Conservation (phyloP, 495 filamentous ascomycete genomes). For the Penicillium mononematosum region DNA sequence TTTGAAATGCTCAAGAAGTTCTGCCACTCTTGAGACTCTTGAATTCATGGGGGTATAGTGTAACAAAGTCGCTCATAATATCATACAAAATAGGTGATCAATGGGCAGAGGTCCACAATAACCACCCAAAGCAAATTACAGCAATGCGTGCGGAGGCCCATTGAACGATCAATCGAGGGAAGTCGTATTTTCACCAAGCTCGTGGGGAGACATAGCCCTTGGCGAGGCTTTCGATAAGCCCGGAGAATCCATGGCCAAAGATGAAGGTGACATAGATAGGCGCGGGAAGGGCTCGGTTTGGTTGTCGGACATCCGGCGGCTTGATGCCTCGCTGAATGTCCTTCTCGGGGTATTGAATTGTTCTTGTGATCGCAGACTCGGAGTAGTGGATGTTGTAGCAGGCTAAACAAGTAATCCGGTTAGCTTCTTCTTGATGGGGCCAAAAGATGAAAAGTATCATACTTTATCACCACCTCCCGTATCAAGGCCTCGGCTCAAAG, state of each 20-base stretch:
- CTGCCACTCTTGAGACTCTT: not conserved
- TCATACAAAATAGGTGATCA: slow-evolving; percentile 10
- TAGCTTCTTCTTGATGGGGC: not conserved
- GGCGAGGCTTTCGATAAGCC: slow-evolving; percentile 11
- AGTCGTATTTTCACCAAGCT: slow-evolving; percentile 2
- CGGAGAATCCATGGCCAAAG: slow-evolving; percentile 6
- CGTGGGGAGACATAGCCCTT: slow-evolving; percentile 11
- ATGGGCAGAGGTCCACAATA: not conserved
- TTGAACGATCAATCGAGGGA: not conserved
- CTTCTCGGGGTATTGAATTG: slow-evolving; percentile 4
- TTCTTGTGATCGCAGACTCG: slow-evolving; percentile 9
- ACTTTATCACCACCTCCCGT: slow-evolving; percentile 16
- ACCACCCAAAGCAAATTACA: not conserved
- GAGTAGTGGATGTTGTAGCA: slow-evolving; percentile 10
- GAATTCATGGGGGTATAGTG: slow-evolving; percentile 10
- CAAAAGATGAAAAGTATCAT: not conserved
- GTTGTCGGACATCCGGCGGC: slow-evolving; percentile 20
- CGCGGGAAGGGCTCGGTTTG: slow-evolving; percentile 42
- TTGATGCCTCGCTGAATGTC: slow-evolving; percentile 19
- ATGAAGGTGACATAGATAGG: slow-evolving; percentile 21
- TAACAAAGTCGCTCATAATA: slow-evolving; percentile 9
- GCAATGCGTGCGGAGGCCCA: not conserved
- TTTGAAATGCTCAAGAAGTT: not conserved
- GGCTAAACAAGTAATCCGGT: slow-evolving; percentile 13
- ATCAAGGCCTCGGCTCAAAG: slow-evolving; percentile 64